Conservation (phyloP, 371 early-diverging fungal species). For the Caulochytrium protostelioides region DNA sequence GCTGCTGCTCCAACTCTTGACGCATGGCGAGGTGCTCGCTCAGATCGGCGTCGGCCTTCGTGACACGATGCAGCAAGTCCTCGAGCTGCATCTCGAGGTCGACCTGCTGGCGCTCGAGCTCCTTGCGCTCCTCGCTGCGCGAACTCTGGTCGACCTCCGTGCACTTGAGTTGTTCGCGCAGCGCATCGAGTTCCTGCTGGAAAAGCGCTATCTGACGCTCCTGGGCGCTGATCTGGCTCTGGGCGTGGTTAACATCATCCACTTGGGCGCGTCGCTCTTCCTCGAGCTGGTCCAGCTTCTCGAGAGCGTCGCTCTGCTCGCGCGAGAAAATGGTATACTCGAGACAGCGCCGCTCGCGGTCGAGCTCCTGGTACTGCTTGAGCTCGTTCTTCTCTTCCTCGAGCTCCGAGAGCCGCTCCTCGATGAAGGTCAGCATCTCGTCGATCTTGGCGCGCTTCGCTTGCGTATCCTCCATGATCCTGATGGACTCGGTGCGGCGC, state of each 20-base stretch:
- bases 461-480: conserved; percentile 76
- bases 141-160: background rate
- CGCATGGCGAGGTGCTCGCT: conserved; percentile 2
- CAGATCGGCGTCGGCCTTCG: background rate
- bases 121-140: too few relatives aligned
- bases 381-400: conserved; percentile 87
- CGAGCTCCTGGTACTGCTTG: conserved; percentile 58
- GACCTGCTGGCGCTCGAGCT: too few relatives aligned
- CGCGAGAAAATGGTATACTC: conserved; percentile 80
- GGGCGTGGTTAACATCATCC: background rate
- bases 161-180: too few relatives aligned
- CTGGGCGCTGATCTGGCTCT: background rate
- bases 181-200: background rate
- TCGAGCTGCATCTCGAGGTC: background rate
- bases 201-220: background rate
- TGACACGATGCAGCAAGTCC: too few relatives aligned
- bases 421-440: conserved; percentile 64
- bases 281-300: conserved; percentile 49
- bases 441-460: conserved; percentile 71
- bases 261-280: background rate
- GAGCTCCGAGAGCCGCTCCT: conserved; percentile 68
- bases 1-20: too few relatives aligned
- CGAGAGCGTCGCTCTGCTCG: conserved; percentile 67
- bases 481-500: conserved; percentile 67
- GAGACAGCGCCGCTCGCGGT: conserved; percentile 61